phyloP scores from a whole-genome alignment of 2,329 filamentous ascomycete species.

The Atkinsonella texensis region DNA sequence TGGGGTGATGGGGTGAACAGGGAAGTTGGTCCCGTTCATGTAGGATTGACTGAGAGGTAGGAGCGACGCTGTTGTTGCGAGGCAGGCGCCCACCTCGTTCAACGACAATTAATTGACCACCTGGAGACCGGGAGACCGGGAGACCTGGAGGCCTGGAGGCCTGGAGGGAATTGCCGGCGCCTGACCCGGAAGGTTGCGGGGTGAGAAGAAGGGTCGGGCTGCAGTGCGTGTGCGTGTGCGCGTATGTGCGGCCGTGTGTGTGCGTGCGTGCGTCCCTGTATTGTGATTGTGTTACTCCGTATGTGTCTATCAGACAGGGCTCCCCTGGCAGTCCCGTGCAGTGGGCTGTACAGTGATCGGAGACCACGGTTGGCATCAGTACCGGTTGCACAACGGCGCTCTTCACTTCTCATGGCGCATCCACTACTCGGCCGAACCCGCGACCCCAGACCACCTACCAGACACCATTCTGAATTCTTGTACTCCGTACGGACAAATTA shows the following conservation, averaged over 20 bases:
- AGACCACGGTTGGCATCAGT: too few species aligned
- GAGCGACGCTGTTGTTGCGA: slow-evolving; percentile 12
- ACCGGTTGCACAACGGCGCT: neutral
- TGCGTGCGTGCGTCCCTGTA: too few species aligned
- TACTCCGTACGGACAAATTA: too few species aligned
- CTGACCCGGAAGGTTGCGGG: slow-evolving; percentile 4
- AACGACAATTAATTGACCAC: too few species aligned
- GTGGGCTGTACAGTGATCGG: too few species aligned
- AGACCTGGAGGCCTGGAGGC: too few species aligned
- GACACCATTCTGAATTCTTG: too few species aligned
- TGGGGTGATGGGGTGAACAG: neutral
- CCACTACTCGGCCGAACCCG: too few species aligned
- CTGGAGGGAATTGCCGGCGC: slow-evolving; percentile 3
- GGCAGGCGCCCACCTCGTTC: neutral
- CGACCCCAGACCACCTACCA: too few species aligned
- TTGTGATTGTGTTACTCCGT: too few species aligned
- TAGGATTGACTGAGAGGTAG: slow-evolving; percentile 8
- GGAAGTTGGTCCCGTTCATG: slow-evolving; percentile 9
- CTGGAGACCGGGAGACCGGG: too few species aligned
- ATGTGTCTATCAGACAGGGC: neutral
- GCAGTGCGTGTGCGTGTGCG: neutral
- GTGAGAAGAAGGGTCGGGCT: neutral
- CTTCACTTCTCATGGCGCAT: slow-evolving; percentile 1
- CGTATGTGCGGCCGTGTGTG: neutral
- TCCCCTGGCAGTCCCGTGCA: too few species aligned